Evolutionary conservation across 139 green algal species (phyloP).

Genomic region (Tetraselmis striata): DNA sequence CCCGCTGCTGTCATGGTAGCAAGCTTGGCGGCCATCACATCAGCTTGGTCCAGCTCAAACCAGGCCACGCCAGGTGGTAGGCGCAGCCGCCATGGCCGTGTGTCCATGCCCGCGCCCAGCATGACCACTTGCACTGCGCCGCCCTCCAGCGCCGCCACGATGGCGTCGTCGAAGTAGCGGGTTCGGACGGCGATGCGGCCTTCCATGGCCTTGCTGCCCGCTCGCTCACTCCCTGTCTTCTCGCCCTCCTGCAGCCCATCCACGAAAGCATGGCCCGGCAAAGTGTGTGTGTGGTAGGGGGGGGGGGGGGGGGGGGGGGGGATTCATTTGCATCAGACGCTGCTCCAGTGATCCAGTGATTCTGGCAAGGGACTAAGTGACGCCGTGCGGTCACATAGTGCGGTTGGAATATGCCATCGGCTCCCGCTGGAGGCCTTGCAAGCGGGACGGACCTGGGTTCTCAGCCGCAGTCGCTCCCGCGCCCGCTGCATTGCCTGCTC

Average conservation of each 20-base stretch:
- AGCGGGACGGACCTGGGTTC: too few species aligned
- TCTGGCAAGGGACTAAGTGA: too few species aligned
- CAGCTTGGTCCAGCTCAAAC: slow-evolving; percentile 56
- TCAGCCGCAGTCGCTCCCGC: not conserved
- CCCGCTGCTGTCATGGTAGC: not conserved
- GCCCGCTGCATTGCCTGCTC: not conserved
- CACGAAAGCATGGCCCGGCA: too few species aligned
- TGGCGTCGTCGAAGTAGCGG: not conserved
- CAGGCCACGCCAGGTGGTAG: slow-evolving; percentile 46
- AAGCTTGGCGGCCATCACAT: slow-evolving; percentile 52
- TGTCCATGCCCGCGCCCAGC: slow-evolving; percentile 58
- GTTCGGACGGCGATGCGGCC: not conserved
- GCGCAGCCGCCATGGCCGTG: slow-evolving; percentile 52
- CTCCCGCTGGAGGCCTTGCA: too few species aligned
- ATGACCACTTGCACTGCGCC: slow-evolving; percentile 6
- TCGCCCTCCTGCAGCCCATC: too few species aligned
- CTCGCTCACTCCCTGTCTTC: too few species aligned
- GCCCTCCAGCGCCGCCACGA: not conserved
- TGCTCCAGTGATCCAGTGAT: too few species aligned
- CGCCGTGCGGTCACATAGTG: too few species aligned
- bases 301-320: too few species aligned
- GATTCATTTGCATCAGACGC: too few species aligned
- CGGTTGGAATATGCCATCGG: too few species aligned
- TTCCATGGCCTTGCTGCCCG: not conserved
- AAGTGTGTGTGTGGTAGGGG: too few species aligned